Conservation (phyloP, 164 flowering plant genomes). For the Liquidambar formosana region DNA sequence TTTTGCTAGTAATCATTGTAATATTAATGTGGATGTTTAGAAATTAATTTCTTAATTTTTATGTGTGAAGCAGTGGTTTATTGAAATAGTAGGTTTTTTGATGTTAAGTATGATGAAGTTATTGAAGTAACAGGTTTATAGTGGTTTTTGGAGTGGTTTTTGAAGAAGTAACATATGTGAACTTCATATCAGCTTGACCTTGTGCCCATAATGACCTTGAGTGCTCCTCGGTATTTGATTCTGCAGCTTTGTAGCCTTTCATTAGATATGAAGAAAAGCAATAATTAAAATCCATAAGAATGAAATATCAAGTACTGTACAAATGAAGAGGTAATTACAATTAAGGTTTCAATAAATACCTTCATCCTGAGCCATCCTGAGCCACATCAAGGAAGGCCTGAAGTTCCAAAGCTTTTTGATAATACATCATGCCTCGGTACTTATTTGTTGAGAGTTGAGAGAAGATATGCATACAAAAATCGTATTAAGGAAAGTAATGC, state of each 20-base stretch:
- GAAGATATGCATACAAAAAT: neutral
- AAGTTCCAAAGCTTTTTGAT: conserved; percentile 48
- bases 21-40: no score
- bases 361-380: conserved; percentile 33
- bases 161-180: conserved; percentile 67
- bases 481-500: neutral
- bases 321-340: neutral
- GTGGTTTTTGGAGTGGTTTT: no score
- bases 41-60: no score
- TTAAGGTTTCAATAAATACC: conserved; percentile 15
- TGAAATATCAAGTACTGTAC: neutral
- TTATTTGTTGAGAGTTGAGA: conserved; percentile 7
- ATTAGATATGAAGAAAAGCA: conserved; percentile 40
- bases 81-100: no score
- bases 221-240: conserved; percentile 41
- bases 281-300: neutral
- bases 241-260: conserved; percentile 67
- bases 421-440: conserved; percentile 66
- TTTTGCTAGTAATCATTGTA: no score
- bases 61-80: no score
- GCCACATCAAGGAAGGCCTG: conserved; percentile 56
- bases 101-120: no score
- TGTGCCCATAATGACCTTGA: conserved; percentile 52
- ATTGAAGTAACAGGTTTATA: no score
- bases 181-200: conserved; percentile 74